phyloP scores from a whole-genome alignment of 2,329 filamentous ascomycete genomes.

The Pyrenochaeta sp. region DNA sequence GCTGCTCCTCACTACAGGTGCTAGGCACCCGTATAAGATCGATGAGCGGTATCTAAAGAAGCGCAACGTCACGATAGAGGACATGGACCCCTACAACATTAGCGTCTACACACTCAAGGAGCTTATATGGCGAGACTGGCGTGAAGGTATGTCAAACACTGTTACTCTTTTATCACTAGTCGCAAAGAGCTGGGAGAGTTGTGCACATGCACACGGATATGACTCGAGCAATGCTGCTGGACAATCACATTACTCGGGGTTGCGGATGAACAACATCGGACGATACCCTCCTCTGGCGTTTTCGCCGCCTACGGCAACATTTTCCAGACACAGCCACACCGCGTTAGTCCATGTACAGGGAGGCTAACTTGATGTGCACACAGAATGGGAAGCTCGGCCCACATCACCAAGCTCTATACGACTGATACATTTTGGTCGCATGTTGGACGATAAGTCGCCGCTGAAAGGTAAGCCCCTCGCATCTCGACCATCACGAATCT shows the following conservation, averaged over 20 bases:
- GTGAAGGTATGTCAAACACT: conserved; percentile 64
- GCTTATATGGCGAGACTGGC: conserved; percentile 91
- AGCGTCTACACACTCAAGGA: conserved; percentile 95
- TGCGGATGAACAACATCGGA: conserved; percentile 9
- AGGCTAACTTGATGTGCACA: conserved; percentile 29
- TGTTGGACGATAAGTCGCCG: conserved; percentile 87
- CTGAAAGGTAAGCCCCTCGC: conserved; percentile 73
- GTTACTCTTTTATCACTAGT: neutral
- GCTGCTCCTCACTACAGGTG: conserved; percentile 81
- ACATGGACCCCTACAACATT: conserved; percentile 84
- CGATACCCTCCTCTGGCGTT: conserved; percentile 6
- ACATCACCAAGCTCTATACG: conserved; percentile 88
- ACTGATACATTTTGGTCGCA: conserved; percentile 88
- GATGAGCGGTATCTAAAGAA: conserved; percentile 86
- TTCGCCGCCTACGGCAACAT: conserved; percentile 6
- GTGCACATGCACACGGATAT: neutral
- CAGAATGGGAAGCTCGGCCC: conserved; percentile 86
- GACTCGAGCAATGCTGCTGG: neutral
- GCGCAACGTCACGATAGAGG: conserved; percentile 79
- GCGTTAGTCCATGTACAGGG: conserved; percentile 6
- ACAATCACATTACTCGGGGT: neutral
- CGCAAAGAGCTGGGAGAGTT: neutral
- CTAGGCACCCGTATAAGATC: conserved; percentile 88
- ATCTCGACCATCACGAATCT: conserved; percentile 21
- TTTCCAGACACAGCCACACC: conserved; percentile 14